A percentile compares a stretch with the other conserved stretches of the same genome.
Evolutionary conservation across 768 basidiomycete genomes (phyloP).

Genomic region (Boletus rubropictus): DNA sequence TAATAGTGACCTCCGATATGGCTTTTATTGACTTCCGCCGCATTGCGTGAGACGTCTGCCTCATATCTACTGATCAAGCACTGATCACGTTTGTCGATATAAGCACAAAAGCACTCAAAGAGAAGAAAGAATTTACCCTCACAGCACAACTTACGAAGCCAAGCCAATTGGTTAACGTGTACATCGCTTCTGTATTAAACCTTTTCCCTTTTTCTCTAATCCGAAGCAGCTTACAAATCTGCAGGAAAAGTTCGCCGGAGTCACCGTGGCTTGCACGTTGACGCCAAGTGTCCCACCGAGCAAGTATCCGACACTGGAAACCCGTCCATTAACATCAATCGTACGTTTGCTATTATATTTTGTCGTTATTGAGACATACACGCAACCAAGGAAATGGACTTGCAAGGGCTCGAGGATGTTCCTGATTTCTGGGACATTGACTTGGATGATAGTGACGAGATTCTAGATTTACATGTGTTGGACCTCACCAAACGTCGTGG

Average conservation of each 20-base stretch:
- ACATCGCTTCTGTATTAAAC: constrained; percentile 52
- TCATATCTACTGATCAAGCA: background rate
- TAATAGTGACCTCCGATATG: constrained; percentile 71
- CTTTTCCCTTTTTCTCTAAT: constrained; percentile 2
- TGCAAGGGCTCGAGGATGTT: constrained; percentile 62
- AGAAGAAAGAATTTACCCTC: constrained; percentile 55
- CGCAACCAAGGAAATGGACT: constrained; percentile 50
- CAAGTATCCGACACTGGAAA: constrained; percentile 64
- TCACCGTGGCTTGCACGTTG: constrained; percentile 46
- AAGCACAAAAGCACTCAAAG: constrained; percentile 66
- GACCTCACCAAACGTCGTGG: constrained; percentile 33
- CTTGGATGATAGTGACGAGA: constrained; percentile 26
- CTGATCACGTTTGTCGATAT: constrained; percentile 5
- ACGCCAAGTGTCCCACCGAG: constrained; percentile 49
- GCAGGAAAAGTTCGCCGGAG: constrained; percentile 73
- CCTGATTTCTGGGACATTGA: constrained; percentile 62
- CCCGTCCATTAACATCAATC: constrained; percentile 58
- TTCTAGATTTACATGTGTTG: constrained; percentile 18
- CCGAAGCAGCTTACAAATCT: constrained; percentile 9
- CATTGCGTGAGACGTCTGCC: constrained; percentile 49
- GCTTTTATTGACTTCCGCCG: constrained; percentile 75
- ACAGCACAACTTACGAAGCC: constrained; percentile 61
- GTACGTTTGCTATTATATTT: constrained; percentile 33
- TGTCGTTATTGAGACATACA: constrained; percentile 2
- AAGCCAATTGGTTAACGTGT: constrained; percentile 60